Evolutionary conservation across 768 basidiomycete genomes (phyloP), one percentile per base, ranked within the genome.

Genomic region (Suillus luteus): DNA sequence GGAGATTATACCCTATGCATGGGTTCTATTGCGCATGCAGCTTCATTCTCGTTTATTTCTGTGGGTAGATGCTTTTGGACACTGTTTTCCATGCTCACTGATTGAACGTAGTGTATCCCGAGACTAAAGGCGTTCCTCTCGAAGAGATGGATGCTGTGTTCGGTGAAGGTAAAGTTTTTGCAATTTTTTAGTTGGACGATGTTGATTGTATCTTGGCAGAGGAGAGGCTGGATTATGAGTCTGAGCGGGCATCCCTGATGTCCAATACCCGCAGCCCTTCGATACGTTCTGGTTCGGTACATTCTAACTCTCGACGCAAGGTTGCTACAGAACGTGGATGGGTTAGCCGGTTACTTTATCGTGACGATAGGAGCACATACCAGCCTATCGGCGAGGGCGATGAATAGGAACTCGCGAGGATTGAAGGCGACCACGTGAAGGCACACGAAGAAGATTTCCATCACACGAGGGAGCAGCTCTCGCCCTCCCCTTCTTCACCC

Each of bases 1-100:
- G 96, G 95, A 83, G 92, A 55, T 74, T 98, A 61, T 97, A 98
- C 78, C 93, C 93, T 0, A 96, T 98, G 94, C 95, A 96, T 69
- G 93, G 90, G 27, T 94, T 94, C 78, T 95, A 94, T 76, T 95
- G 94, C 73, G 85, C 85, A 10, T 89, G 91, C 70, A 93, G 93
- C 71, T 92, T 96, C 72, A 79, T 96, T 55, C 79, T 95, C 51
- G 91, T 95, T 6, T 93, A 91, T 75, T 91, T 93, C 76, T 76
- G 87, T 94, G 72, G 67, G 90, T 62, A 33, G n/a, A 51, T 61
- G 48, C 4, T 27, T 33, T 17, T 41, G 43, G 35, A 8, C 3
- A 10, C 10, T 58, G 19, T 15, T 8, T 55, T 43, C 57, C 9
- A 52, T 55, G 37, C 64, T 73, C 14, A 76, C 35, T 3, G 27